Evolutionary conservation across 2,329 filamentous ascomycete species (phyloP).

Genomic region (Pestalotiopsis sp.): DNA sequence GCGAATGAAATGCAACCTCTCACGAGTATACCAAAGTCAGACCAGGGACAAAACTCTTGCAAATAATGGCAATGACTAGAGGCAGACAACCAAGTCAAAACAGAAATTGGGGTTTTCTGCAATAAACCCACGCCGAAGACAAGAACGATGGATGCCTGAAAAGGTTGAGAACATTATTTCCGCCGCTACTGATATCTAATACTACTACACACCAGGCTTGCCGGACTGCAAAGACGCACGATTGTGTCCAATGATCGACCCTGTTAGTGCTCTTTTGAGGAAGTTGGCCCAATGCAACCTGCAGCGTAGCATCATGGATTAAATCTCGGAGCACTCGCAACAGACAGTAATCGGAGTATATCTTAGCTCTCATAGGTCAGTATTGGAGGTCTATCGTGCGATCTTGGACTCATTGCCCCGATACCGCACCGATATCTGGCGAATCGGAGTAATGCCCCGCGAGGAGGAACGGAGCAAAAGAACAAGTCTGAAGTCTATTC

Average conservation of each 20-base stretch:
- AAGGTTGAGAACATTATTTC: no score
- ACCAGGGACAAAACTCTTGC: not conserved
- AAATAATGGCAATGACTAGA: not conserved
- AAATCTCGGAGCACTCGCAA: not conserved
- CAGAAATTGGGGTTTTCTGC: not conserved
- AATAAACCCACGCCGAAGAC: not conserved
- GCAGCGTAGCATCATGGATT: slow-evolving; percentile 2
- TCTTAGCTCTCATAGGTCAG: not conserved
- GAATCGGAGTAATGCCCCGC: not conserved
- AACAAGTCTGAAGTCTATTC: not conserved
- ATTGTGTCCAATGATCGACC: not conserved
- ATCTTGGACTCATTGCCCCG: not conserved
- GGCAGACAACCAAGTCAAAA: not conserved
- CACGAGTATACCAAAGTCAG: not conserved
- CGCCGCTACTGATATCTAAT: no score
- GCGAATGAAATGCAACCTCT: not conserved
- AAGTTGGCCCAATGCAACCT: not conserved
- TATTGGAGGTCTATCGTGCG: not conserved
- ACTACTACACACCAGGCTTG: not conserved
- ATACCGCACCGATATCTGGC: slow-evolving; percentile 4
- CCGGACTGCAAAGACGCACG: not conserved
- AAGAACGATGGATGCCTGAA: not conserved
- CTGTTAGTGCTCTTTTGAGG: not conserved
- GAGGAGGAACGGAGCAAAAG: not conserved
- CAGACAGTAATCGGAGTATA: slow-evolving; percentile 6